Percentiles rank a stretch among this genome's conserved stretches.
These are phyloP conservation scores for Boechera divaricarpa DNA, from an alignment of 345 rosid species.

Conservation along the genomic window DNA sequence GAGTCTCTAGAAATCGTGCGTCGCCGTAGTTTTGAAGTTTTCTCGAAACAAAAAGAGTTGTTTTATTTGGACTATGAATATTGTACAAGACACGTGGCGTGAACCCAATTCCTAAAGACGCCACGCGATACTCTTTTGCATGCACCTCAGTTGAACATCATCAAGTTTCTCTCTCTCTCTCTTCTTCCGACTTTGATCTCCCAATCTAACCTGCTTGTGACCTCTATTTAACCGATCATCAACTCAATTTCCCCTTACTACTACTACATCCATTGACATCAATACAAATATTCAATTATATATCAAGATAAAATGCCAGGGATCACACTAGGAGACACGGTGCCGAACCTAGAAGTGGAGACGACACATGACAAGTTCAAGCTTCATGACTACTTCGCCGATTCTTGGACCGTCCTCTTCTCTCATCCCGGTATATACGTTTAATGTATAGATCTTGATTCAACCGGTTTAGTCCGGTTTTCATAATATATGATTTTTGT, in stretches of 20 bases:
- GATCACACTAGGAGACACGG: slow-evolving; percentile 69
- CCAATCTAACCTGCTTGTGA: slow-evolving; percentile 1
- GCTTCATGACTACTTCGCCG: slow-evolving; percentile 63
- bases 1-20: not conserved
- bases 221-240: slow-evolving; percentile 34
- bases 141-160: slow-evolving; percentile 34
- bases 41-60: slow-evolving; percentile 2
- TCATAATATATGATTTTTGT: not conserved
- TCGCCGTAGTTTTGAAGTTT: not conserved
- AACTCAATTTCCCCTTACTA: not conserved
- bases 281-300: not conserved
- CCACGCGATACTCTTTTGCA: slow-evolving; percentile 42
- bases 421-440: slow-evolving; percentile 65
- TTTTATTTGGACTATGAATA: not conserved
- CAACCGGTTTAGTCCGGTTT: not conserved
- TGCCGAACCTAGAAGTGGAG: slow-evolving; percentile 72
- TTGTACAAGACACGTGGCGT: slow-evolving; percentile 36
- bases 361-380: slow-evolving; percentile 69
- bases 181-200: slow-evolving; percentile 24
- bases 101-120: slow-evolving; percentile 14
- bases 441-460: not conserved
- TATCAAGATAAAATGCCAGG: slow-evolving; percentile 59
- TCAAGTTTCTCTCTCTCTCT: not conserved
- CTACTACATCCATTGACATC: slow-evolving; percentile 11
- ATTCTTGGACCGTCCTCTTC: slow-evolving; percentile 77